phyloP scores from a whole-genome alignment of 1,284 basidiomycete genomes.

The Ustilago sp. region DNA sequence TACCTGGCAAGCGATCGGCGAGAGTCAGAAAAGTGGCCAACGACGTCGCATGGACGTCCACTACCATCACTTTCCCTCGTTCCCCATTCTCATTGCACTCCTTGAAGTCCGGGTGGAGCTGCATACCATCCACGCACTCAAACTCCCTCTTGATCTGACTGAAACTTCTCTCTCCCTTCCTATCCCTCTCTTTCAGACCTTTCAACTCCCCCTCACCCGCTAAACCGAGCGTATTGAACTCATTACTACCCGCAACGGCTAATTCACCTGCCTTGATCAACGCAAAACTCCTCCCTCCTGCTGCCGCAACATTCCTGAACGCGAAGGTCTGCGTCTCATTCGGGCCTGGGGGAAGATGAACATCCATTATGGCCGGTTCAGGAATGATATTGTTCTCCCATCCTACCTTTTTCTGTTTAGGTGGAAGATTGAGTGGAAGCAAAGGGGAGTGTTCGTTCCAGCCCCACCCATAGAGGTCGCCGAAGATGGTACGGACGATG shows the following conservation, averaged over 20 bases:
- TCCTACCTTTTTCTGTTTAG: too few relatives aligned
- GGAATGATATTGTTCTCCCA: constrained; percentile 17
- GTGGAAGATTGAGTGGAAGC: constrained; percentile 3
- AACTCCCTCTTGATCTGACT: constrained; percentile 32
- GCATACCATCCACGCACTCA: constrained; percentile 31
- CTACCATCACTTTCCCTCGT: constrained; percentile 4
- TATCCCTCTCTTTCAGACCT: constrained; percentile 12
- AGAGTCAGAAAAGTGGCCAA: constrained; percentile 29
- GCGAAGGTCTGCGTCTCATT: neutral
- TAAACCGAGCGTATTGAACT: constrained; percentile 15
- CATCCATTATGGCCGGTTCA: constrained; percentile 15
- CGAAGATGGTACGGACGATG: constrained; percentile 17
- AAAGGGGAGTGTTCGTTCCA: constrained; percentile 39
- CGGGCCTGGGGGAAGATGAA: neutral
- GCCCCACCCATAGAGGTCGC: constrained; percentile 46
- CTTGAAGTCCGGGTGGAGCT: constrained; percentile 8
- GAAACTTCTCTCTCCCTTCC: constrained; percentile 12
- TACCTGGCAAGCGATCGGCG: neutral
- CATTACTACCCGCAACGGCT: constrained; percentile 21
- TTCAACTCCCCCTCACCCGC: neutral
- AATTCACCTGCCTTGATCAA: constrained; percentile 5
- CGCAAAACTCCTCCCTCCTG: constrained; percentile 14
- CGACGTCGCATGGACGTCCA: constrained; percentile 20
- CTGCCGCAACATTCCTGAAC: constrained; percentile 1
- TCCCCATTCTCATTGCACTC: neutral